phyloP scores from a whole-genome alignment of 2,329 filamentous ascomycete species.

The Ascochyta rabiei region DNA sequence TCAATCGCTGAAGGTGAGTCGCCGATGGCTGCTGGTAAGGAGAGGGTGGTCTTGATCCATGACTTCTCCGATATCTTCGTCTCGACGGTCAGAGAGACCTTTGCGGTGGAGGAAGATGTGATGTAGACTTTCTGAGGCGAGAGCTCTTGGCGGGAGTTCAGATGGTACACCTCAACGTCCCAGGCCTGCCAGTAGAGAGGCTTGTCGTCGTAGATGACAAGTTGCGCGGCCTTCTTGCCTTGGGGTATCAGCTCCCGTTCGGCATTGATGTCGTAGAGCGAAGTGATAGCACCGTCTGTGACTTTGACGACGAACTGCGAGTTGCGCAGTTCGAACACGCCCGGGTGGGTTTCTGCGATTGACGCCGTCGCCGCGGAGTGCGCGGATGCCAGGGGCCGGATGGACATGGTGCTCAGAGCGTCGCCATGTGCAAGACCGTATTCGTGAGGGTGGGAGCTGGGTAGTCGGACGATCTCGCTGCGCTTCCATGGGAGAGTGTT shows the following conservation, averaged over 20 bases:
- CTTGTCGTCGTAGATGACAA: slow-evolving; percentile 96
- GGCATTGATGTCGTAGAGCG: slow-evolving; percentile 75
- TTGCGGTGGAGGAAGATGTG: slow-evolving; percentile 72
- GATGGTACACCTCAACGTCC: slow-evolving; percentile 97
- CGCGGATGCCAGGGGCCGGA: slow-evolving; percentile 34
- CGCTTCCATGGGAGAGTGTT: slow-evolving; percentile 91
- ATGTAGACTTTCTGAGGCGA: slow-evolving; percentile 71
- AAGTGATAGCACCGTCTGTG: slow-evolving; percentile 77
- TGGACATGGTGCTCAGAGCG: slow-evolving; percentile 51
- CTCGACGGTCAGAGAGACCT: slow-evolving; percentile 80
- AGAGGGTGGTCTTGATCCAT: slow-evolving; percentile 85
- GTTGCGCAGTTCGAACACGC: slow-evolving; percentile 81
- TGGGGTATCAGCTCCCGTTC: slow-evolving; percentile 78
- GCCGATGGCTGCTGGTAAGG: slow-evolving; percentile 71
- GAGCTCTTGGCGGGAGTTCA: slow-evolving; percentile 83
- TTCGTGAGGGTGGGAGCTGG: slow-evolving; percentile 43
- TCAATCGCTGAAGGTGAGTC: slow-evolving; percentile 74
- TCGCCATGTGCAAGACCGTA: slow-evolving; percentile 53
- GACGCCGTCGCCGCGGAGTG: slow-evolving; percentile 47
- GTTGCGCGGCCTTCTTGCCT: slow-evolving; percentile 80
- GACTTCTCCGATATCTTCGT: slow-evolving; percentile 88
- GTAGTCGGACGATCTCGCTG: slow-evolving; percentile 72
- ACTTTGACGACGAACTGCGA: slow-evolving; percentile 75
- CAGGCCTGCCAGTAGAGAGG: slow-evolving; percentile 96
- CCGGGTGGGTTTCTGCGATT: slow-evolving; percentile 59